These are phyloP conservation scores for Camelina laxa DNA, from an alignment of 345 rosid species.

Conservation along the genomic window DNA sequence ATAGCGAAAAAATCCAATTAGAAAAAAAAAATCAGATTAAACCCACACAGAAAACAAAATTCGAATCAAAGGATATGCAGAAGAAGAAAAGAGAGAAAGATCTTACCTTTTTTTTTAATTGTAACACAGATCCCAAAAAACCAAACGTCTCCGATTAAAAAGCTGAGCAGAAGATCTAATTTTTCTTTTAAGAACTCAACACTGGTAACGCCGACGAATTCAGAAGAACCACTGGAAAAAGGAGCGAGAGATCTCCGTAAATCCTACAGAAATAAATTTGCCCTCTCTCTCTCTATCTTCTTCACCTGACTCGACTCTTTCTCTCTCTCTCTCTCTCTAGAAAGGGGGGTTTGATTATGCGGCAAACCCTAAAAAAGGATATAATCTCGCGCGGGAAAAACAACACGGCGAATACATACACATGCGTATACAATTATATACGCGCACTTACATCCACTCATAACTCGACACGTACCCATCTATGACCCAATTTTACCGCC, in stretches of 20 bases:
- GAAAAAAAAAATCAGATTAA: not conserved
- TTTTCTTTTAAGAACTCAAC: constrained; percentile 1
- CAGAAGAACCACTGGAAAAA: constrained; percentile 6
- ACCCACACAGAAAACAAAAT: not conserved
- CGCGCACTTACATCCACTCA: constrained; percentile 7
- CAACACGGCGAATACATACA: constrained; percentile 40
- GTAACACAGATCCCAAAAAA: constrained; percentile 40
- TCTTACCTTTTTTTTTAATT: constrained; percentile 19
- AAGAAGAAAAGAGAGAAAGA: not conserved
- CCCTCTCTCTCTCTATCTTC: constrained; percentile 34
- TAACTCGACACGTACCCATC: constrained; percentile 20
- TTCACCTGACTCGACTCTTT: constrained; percentile 12
- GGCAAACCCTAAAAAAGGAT: constrained; percentile 45
- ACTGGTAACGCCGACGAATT: constrained; percentile 35
- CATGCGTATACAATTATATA: constrained; percentile 39
- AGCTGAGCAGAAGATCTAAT: constrained; percentile 32
- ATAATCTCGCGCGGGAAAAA: constrained; percentile 53
- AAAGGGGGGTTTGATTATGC: constrained; percentile 33
- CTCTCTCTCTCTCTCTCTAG: constrained; percentile 32
- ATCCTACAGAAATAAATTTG: constrained; percentile 5
- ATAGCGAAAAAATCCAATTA: not conserved
- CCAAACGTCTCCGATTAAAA: constrained; percentile 20
- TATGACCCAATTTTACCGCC: constrained; percentile 46
- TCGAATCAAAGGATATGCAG: constrained; percentile 6
- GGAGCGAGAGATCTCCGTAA: constrained; percentile 24